Percentiles rank a stretch among this genome's conserved stretches.
phyloP scores from a whole-genome alignment of 495 filamentous ascomycete genomes.

The Tuber brumale region DNA sequence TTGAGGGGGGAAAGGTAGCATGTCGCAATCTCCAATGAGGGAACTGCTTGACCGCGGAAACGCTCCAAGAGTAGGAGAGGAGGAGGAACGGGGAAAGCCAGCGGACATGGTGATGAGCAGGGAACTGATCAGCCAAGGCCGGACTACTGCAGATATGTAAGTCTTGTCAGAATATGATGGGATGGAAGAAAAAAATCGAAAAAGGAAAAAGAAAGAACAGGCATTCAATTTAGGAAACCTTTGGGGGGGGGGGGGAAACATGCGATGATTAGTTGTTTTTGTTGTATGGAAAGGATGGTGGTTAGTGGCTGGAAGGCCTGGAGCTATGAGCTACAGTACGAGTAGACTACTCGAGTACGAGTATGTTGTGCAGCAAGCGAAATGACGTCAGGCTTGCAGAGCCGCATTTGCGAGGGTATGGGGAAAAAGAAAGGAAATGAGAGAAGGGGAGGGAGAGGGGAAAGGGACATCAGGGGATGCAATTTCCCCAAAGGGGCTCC shows the following conservation, averaged over 20 bases:
- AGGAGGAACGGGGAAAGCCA: neutral
- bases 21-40: neutral
- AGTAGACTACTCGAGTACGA: too few relatives aligned
- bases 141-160: neutral
- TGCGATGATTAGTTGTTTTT: neutral
- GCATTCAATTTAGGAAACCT: neutral
- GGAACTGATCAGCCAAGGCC: neutral
- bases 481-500: neutral
- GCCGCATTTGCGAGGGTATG: slow-evolving; percentile 3
- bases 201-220: neutral
- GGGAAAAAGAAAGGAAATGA: slow-evolving; percentile 13
- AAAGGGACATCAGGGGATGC: neutral
- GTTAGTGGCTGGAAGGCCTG: neutral
- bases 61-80: neutral
- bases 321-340: neutral
- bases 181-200: neutral
- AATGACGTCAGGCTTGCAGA: neutral
- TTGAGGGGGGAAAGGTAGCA: neutral
- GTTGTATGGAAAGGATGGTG: neutral
- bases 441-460: slow-evolving; percentile 7
- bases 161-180: slow-evolving; percentile 2
- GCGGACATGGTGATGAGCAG: slow-evolving; percentile 4
- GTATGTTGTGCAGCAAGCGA: slow-evolving; percentile 3
- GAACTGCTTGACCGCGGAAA: neutral
- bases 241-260: neutral